Evolutionary conservation across 1,284 basidiomycete genomes (phyloP).

Genomic region (Pisolithus thermaeus): DNA sequence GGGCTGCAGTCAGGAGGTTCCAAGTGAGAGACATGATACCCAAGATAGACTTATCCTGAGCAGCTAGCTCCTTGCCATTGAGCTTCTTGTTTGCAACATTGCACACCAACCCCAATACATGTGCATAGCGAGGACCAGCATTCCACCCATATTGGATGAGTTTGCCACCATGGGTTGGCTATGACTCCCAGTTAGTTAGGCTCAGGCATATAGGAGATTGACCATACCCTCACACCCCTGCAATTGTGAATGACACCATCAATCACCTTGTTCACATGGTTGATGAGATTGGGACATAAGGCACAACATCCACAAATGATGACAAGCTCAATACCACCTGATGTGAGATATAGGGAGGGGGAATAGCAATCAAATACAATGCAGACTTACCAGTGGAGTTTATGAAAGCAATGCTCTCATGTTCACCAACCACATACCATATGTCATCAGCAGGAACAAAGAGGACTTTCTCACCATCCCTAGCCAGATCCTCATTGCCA

Average conservation of each 20-base stretch:
- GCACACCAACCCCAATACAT: no score
- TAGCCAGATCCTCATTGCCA: neutral
- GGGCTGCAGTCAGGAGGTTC: neutral
- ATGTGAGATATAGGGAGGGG: neutral
- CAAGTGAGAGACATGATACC: neutral
- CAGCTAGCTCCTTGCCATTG: no score
- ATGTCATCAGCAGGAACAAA: neutral
- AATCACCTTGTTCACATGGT: neutral
- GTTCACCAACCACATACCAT: neutral
- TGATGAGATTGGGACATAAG: neutral
- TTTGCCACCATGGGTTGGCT: constrained; percentile 1
- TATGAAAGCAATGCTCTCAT: neutral
- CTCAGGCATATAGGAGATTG: neutral
- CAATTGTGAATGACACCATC: neutral
- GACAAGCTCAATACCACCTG: neutral
- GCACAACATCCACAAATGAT: neutral
- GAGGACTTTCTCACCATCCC: neutral
- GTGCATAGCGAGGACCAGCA: neutral
- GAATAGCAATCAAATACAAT: no score
- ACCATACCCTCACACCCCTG: neutral
- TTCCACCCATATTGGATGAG: constrained; percentile 29
- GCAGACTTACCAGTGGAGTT: no score
- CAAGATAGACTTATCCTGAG: no score
- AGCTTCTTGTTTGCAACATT: no score
- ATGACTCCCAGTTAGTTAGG: no score